Evolutionary conservation across 345 rosid genomes (phyloP).

Genomic region (Aquilaria sinensis): DNA sequence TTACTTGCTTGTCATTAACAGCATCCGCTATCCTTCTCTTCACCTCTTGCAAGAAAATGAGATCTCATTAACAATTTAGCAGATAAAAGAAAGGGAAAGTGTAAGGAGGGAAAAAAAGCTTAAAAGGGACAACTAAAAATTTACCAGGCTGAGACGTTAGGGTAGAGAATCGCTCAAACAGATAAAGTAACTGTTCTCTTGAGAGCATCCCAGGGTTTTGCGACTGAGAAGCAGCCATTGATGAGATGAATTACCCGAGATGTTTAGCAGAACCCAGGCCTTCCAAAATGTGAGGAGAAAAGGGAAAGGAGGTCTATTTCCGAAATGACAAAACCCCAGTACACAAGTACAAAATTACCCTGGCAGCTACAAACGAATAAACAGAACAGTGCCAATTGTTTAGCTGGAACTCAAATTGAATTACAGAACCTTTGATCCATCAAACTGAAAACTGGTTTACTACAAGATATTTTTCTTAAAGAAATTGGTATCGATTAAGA

Average conservation of each 20-base stretch:
- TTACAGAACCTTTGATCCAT: no score
- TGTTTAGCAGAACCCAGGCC: neutral
- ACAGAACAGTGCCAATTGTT: no score
- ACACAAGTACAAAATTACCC: slow-evolving; percentile 2
- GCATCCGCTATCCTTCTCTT: slow-evolving; percentile 77
- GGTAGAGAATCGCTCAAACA: slow-evolving; percentile 62
- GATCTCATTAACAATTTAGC: neutral
- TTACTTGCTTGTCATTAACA: slow-evolving; percentile 70
- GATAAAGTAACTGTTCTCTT: slow-evolving; percentile 56
- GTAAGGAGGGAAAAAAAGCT: neutral
- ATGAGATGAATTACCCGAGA: slow-evolving; percentile 1
- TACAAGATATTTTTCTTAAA: no score
- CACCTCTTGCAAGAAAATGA: slow-evolving; percentile 36
- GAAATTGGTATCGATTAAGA: no score
- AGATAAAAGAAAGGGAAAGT: neutral
- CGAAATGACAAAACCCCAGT: neutral
- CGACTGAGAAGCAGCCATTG: slow-evolving; percentile 17
- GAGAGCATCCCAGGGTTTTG: slow-evolving; percentile 54
- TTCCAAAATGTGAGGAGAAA: neutral
- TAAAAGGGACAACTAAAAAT: neutral
- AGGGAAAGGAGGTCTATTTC: neutral
- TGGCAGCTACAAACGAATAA: no score
- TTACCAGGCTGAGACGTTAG: slow-evolving; percentile 61
- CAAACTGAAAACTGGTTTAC: no score
- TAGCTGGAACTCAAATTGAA: no score